Percentiles rank a stretch among this genome's conserved stretches.
Evolutionary conservation across 257 asterid species (phyloP).

Genomic region (Linderniella brevidens): DNA sequence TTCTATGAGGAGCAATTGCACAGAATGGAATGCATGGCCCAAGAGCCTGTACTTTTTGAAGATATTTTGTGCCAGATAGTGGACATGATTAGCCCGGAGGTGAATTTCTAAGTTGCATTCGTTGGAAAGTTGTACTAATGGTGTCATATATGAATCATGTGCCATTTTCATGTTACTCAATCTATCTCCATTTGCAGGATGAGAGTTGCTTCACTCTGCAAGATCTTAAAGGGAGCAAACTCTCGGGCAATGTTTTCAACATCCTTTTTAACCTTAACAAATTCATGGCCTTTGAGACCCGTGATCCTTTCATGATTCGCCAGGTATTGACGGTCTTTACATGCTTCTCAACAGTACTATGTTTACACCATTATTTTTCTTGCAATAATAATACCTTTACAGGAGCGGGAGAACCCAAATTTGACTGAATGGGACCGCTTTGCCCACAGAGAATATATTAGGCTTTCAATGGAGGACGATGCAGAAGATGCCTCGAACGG

Average conservation of each 20-base stretch:
- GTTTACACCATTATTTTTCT: too few relatives aligned
- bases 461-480: slow-evolving; percentile 99
- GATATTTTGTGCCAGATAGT: slow-evolving; percentile 91
- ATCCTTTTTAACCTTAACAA: slow-evolving; percentile 89
- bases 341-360: slow-evolving; percentile 3
- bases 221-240: slow-evolving; percentile 77
- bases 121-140: slow-evolving; percentile 4
- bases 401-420: slow-evolving; percentile 98
- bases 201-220: slow-evolving; percentile 61
- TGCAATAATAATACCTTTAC: slow-evolving; percentile 2
- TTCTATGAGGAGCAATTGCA: slow-evolving; percentile 95
- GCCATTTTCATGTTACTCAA: slow-evolving; percentile 10
- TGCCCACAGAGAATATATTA: slow-evolving; percentile 92
- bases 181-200: slow-evolving; percentile 35
- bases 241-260: slow-evolving; percentile 78
- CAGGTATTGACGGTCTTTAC: slow-evolving; percentile 32
- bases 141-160: neutral
- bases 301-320: slow-evolving; percentile 90
- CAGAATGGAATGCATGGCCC: slow-evolving; percentile 99
- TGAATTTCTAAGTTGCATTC: slow-evolving; percentile 13
- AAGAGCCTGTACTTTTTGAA: slow-evolving; percentile 97
- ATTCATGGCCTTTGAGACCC: slow-evolving; percentile 96
- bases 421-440: slow-evolving; percentile 98
- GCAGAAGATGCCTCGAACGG: slow-evolving; percentile 97
- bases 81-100: slow-evolving; percentile 94